Conservation (phyloP, 1,284 basidiomycete genomes). For the Puccinia horiana region DNA sequence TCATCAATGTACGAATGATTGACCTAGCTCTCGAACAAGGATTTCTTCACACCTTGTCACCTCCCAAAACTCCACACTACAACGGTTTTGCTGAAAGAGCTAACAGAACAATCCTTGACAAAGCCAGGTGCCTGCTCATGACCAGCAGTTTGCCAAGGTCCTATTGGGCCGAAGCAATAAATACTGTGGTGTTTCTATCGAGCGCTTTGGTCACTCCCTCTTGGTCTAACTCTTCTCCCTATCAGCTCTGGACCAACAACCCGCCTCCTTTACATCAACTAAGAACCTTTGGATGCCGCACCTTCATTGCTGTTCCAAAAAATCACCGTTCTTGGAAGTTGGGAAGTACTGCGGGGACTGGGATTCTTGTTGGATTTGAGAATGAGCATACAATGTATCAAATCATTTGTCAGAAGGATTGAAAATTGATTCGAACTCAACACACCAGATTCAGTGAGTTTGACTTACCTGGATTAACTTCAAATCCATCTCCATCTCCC, state of each 20-base stretch:
- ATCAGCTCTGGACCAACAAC: neutral
- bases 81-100: neutral
- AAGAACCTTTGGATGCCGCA: neutral
- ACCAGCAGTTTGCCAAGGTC: neutral
- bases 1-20: neutral
- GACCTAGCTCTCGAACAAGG: neutral
- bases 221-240: neutral
- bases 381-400: neutral
- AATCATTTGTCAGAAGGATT: neutral
- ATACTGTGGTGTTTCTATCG: neutral
- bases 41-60: neutral
- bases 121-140: neutral
- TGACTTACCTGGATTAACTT: neutral
- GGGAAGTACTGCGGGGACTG: neutral
- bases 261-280: neutral
- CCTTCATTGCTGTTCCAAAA: neutral
- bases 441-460: neutral
- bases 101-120: neutral
- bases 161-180: neutral
- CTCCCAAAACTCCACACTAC: neutral
- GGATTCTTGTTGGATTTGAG: neutral
- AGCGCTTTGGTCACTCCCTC: neutral
- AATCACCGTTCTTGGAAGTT: neutral
- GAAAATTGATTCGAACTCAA: neutral
- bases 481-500: neutral